Base-by-base conservation (phyloP, 2,329 filamentous ascomycete species). In the Cladophialophora yegresii region DNA sequence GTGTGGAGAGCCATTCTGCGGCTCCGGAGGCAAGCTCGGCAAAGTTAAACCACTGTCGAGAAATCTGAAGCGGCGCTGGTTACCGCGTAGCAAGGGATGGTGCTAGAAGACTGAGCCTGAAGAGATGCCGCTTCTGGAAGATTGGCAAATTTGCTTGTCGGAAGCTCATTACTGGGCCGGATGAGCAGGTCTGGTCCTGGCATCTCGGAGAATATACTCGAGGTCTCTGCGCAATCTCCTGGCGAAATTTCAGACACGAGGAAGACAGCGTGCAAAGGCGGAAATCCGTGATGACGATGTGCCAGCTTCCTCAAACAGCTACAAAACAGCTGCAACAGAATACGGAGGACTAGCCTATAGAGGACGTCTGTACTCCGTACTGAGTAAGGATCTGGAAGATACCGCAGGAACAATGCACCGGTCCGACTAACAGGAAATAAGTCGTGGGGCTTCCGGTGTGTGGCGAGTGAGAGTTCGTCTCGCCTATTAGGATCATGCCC, bases 401-500 rank as follows among this genome's bases (percentile, higher is more conserved):
- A 40, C 36, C 13, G 26, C 26, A 28, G 26, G 3, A 28, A 28
- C 6, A 59, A 33, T 36, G 54, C 43, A 47, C 28, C 13, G 49
- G 36, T 10, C 26, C 12, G 30, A 28, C 45, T 30, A 33, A 33
- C 40, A 51, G 47, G 28, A 23, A 26, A 36, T 23, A 30, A 50
- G 40, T 36, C 33, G 49, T 36, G 56, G 56, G 56, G 62, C n/a
- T 20, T 23, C n/a, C 33, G 28, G 23, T 47, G 55, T 51, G 62
- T 58, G 53, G 51, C 43, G 36, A 16, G 36, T 43, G 36, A 64
- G 40, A 47, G 53, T 51, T 64, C 62, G 57, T 57, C 45, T 61
- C 62, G 43, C 53, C 57, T 58, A 23, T 53, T 51, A 36, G 28
- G 30, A 20, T 54, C 32, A 54, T 20, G 47, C 26, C 56, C 22